phyloP scores from a whole-genome alignment of 495 filamentous ascomycete genomes.

The Massariosphaeria phaeospora region DNA sequence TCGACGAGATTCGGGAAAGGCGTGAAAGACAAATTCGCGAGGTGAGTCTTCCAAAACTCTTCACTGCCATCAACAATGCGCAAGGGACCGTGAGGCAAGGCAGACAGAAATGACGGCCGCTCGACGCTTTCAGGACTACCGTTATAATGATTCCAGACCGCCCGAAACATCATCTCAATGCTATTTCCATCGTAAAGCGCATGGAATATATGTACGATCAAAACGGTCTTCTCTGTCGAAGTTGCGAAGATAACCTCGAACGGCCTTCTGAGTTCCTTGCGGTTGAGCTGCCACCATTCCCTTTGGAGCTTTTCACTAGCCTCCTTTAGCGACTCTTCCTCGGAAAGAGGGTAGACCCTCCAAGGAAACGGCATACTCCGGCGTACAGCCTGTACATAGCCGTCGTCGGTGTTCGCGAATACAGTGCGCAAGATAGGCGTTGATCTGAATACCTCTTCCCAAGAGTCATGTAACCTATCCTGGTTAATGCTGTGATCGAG shows the following conservation, averaged over 20 bases:
- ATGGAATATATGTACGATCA: slow-evolving; percentile 71
- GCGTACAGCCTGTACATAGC: slow-evolving; percentile 64
- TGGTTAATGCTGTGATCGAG: slow-evolving; percentile 45
- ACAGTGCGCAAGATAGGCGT: slow-evolving; percentile 60
- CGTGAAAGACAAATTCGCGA: slow-evolving; percentile 35
- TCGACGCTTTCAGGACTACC: slow-evolving; percentile 15
- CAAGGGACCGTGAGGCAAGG: slow-evolving; percentile 53
- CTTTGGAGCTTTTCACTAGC: slow-evolving; percentile 34
- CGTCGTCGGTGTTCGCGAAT: slow-evolving; percentile 63
- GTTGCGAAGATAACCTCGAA: slow-evolving; percentile 46
- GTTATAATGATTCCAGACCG: slow-evolving; percentile 47
- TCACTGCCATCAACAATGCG: slow-evolving; percentile 51
- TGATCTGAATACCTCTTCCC: slow-evolving; percentile 45
- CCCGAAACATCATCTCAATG: slow-evolving; percentile 59
- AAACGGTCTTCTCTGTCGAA: slow-evolving; percentile 33
- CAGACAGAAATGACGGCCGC: slow-evolving; percentile 50
- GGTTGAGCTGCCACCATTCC: slow-evolving; percentile 44
- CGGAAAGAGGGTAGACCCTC: slow-evolving; percentile 37
- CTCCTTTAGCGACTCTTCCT: slow-evolving; percentile 35
- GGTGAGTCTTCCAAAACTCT: slow-evolving; percentile 62
- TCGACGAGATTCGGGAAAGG: slow-evolving; percentile 3
- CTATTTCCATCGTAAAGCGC: slow-evolving; percentile 85
- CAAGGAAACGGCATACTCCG: slow-evolving; percentile 47
- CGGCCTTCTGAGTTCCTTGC: slow-evolving; percentile 34
- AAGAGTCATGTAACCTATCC: slow-evolving; percentile 47